Conservation (phyloP, 163 green algal genomes). For the Scenedesmus sp. region DNA sequence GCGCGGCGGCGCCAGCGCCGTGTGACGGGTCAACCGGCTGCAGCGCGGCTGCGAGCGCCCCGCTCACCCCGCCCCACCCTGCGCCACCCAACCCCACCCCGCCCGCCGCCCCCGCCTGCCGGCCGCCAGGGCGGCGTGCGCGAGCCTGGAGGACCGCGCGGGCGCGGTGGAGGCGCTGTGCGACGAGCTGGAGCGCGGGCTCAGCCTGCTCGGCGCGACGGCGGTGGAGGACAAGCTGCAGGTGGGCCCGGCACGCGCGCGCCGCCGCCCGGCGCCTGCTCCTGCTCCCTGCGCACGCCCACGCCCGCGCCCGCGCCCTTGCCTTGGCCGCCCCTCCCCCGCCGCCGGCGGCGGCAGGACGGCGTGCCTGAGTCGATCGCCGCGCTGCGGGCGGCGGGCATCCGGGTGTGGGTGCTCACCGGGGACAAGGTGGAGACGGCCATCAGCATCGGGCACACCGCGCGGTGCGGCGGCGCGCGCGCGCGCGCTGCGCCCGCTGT, state of each 20-base stretch:
- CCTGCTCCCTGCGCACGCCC: no score
- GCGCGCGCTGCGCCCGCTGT: neutral
- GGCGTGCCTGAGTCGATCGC: slow-evolving; percentile 81
- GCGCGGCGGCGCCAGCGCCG: no score
- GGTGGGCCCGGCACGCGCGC: no score
- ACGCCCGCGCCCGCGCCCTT: no score
- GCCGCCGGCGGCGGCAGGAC: slow-evolving; percentile 48
- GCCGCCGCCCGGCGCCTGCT: no score
- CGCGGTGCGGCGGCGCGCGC: slow-evolving; percentile 1
- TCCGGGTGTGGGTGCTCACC: slow-evolving; percentile 84
- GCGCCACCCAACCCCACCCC: no score
- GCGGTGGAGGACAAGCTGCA: slow-evolving; percentile 92
- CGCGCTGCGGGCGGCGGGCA: slow-evolving; percentile 62
- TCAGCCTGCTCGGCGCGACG: slow-evolving; percentile 82
- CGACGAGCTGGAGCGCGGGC: slow-evolving; percentile 71
- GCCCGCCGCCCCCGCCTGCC: no score
- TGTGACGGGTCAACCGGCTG: no score
- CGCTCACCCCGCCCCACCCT: no score
- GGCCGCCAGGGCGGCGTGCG: no score
- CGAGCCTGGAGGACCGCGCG: slow-evolving; percentile 42
- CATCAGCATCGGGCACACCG: slow-evolving; percentile 70
- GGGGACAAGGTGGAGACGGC: slow-evolving; percentile 84
- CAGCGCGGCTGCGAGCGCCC: no score
- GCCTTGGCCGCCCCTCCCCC: neutral
- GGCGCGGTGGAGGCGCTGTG: slow-evolving; percentile 31